phyloP scores from a whole-genome alignment of 2,329 filamentous ascomycete genomes.

The Podosphaera fusca region DNA sequence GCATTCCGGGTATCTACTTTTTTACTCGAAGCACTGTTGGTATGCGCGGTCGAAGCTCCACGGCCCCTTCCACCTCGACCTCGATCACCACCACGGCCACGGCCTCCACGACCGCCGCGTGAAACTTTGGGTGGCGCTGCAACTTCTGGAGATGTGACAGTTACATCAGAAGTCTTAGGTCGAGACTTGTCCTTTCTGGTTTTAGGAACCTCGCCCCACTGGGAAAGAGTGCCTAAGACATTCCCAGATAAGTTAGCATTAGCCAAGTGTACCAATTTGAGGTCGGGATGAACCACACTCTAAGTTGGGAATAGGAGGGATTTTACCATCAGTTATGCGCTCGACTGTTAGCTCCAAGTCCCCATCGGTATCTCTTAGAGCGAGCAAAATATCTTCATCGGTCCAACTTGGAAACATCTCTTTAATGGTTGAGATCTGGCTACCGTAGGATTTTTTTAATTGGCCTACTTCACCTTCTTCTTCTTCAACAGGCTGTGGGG shows the following conservation, averaged over 20 bases:
- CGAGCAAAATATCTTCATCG: slow-evolving; percentile 81
- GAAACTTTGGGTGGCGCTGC: slow-evolving; percentile 23
- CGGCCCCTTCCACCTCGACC: slow-evolving; percentile 34
- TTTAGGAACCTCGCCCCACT: slow-evolving; percentile 70
- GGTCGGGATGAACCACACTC: not conserved
- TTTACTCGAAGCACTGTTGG: slow-evolving; percentile 37
- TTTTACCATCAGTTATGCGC: slow-evolving; percentile 55
- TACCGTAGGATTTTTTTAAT: slow-evolving; percentile 72
- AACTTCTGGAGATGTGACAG: slow-evolving; percentile 27
- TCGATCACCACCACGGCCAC: slow-evolving; percentile 38
- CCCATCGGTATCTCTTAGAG: slow-evolving; percentile 68
- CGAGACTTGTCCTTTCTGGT: slow-evolving; percentile 51
- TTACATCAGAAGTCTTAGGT: slow-evolving; percentile 40
- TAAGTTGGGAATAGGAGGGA: slow-evolving; percentile 1
- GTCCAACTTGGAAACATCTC: slow-evolving; percentile 94
- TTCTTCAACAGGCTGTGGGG: slow-evolving; percentile 43
- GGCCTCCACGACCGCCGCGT: slow-evolving; percentile 38
- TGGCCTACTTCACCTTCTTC: slow-evolving; percentile 65
- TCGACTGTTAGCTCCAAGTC: slow-evolving; percentile 54
- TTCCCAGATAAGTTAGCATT: not conserved
- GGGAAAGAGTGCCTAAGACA: slow-evolving; percentile 44
- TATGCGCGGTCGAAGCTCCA: slow-evolving; percentile 35
- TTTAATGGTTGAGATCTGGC: slow-evolving; percentile 59
- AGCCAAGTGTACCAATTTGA: slow-evolving; percentile 1
- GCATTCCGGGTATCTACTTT: slow-evolving; percentile 35